Base-by-base conservation (phyloP, 2,329 filamentous ascomycete genomes). In the Fusarium concolor region DNA sequence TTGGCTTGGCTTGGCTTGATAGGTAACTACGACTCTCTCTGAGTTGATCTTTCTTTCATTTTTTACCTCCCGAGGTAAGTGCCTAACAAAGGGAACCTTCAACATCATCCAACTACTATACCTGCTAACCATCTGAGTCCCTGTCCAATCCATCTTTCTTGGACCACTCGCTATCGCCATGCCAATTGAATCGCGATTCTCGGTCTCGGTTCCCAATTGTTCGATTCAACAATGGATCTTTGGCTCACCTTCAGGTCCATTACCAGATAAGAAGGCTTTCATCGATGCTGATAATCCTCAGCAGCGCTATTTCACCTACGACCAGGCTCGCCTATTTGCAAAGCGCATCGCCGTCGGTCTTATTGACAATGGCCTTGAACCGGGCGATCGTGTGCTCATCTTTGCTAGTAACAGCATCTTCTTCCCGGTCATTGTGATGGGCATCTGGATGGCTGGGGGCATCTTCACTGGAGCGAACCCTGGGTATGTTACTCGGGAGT, bases 381-480 rank as follows among this genome's bases (percentile, higher is more conserved):
- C 82, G 0, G 90, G 91, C 12, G 92, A 94, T 70, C 87, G 91
- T 3, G 87, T 95, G 6, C 80, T 95, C 45, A 79, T 95, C 20
- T 94, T 90, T 78, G 90, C 90, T 0, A 86, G 88, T 22, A 95
- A 94, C 78, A 89, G 86, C 68, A 77, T 95, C 15, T 92, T 90
- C 80, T 92, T 90, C 74, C 90, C 92, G 0, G 82, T 87, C 1
- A 81, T 92, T 2, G 87, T 94, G 54, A 83, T 93, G 77, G 92
- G 92, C 17, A 83, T 91, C 20, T 83, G 93, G 50, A 93, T 93
- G 87, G 91, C 92, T 0, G 91, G 91, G 6, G 91, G 91, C 3
- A 81, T 95, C 54, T 95, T 95, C 79, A 91, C 89, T 0, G 92
- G 91, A 26, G 90, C 90, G 2, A 93, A 93, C 63, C 90, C 91